phyloP scores from a whole-genome alignment of 2,329 filamentous ascomycete species.

The Alternaria alternata region DNA sequence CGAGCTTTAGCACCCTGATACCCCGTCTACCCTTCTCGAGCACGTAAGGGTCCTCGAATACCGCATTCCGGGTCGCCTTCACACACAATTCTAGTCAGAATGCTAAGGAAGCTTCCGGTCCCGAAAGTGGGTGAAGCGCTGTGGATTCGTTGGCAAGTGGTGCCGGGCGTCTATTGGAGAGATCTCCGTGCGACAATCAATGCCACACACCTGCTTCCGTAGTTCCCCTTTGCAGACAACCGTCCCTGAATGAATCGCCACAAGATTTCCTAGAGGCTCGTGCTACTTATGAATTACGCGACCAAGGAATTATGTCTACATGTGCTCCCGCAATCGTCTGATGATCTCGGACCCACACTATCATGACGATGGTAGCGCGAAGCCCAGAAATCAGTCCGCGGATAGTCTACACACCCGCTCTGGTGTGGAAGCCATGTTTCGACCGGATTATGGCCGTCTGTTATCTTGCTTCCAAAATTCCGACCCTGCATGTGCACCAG shows the following conservation, averaged over 20 bases:
- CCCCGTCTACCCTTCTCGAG: constrained; percentile 31
- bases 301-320: constrained; percentile 12
- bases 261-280: constrained; percentile 8
- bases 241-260: constrained; percentile 16
- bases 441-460: constrained; percentile 14
- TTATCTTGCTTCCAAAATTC: constrained; percentile 16
- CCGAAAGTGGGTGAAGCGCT: constrained; percentile 40
- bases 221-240: constrained; percentile 16
- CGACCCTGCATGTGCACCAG: constrained; percentile 43
- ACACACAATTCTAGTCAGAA: constrained; percentile 28
- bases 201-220: constrained; percentile 35
- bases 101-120: constrained; percentile 15
- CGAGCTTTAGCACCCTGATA: constrained; percentile 32
- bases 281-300: constrained; percentile 17
- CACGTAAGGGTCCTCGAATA: constrained; percentile 13
- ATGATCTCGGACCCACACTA: constrained; percentile 21
- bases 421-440: constrained; percentile 4
- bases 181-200: constrained; percentile 43
- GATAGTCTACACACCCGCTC: constrained; percentile 10
- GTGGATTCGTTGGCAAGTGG: constrained; percentile 41
- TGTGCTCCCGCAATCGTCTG: constrained; percentile 15
- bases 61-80: constrained; percentile 24
- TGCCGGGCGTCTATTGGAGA: constrained; percentile 47
- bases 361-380: constrained; percentile 22
- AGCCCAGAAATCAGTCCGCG: constrained; percentile 16